phyloP scores from a whole-genome alignment of 129 eudicot genomes.

The Gnaphalium uliginosum region DNA sequence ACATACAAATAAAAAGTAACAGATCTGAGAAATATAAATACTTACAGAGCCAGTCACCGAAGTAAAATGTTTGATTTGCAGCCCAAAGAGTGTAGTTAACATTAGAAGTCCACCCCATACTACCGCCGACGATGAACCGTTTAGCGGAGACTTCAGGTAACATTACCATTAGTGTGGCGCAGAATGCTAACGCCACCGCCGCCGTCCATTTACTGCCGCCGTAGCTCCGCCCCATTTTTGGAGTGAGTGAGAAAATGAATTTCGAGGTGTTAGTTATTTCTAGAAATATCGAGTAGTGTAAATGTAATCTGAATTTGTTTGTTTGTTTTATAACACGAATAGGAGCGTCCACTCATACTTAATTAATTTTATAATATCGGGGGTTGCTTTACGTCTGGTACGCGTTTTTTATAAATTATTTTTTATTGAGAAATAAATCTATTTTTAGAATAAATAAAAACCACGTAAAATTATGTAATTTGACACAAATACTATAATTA shows the following conservation, averaged over 20 bases:
- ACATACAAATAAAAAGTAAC: neutral
- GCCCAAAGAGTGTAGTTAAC: slow-evolving; percentile 82
- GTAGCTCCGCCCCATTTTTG: slow-evolving; percentile 39
- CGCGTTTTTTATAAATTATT: slow-evolving; percentile 10
- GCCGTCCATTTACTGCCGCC: slow-evolving; percentile 31
- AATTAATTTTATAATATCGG: neutral
- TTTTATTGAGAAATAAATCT: neutral
- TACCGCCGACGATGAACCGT: slow-evolving; percentile 60
- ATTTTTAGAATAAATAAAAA: neutral
- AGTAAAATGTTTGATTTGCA: slow-evolving; percentile 53
- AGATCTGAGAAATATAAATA: slow-evolving; percentile 25
- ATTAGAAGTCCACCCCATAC: slow-evolving; percentile 59
- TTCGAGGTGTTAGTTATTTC: neutral
- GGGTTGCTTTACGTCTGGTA: slow-evolving; percentile 10
- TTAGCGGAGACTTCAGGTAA: slow-evolving; percentile 55
- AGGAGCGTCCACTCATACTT: slow-evolving; percentile 29
- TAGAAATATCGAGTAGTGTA: neutral
- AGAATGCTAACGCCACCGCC: slow-evolving; percentile 36
- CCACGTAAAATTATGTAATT: neutral
- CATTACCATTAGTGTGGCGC: slow-evolving; percentile 43
- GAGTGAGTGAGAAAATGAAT: neutral
- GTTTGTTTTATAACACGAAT: slow-evolving; percentile 28
- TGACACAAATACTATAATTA: too few species aligned
- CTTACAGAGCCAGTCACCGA: slow-evolving; percentile 89
- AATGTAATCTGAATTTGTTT: slow-evolving; percentile 5